These are phyloP conservation scores for Mallotus repandus DNA, from an alignment of 441 rosid genomes.

Conservation along the genomic window DNA sequence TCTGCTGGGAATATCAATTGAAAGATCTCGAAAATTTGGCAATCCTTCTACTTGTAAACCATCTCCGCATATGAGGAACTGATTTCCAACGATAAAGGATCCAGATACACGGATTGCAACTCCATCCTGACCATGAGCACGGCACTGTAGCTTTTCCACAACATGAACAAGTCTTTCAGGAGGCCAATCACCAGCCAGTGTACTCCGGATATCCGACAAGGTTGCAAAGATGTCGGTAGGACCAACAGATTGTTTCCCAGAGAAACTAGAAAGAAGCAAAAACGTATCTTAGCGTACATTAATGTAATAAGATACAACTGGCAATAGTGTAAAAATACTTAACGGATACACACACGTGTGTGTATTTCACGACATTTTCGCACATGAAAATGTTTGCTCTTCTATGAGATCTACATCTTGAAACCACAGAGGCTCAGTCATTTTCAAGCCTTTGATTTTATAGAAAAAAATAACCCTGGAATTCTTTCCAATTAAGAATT, in stretches of 20 bases:
- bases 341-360: no score
- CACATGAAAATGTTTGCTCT: not conserved
- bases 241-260: slow-evolving; percentile 55
- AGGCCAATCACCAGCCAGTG: slow-evolving; percentile 84
- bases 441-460: not conserved
- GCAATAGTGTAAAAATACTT: not conserved
- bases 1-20: slow-evolving; percentile 67
- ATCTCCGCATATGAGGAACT: slow-evolving; percentile 90
- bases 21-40: slow-evolving; percentile 82
- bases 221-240: slow-evolving; percentile 51
- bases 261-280: slow-evolving; percentile 42
- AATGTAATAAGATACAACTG: not conserved
- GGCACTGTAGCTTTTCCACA: slow-evolving; percentile 87
- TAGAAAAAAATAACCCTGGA: no score
- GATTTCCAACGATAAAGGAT: slow-evolving; percentile 80
- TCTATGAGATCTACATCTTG: not conserved
- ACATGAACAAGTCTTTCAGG: slow-evolving; percentile 83
- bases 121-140: slow-evolving; percentile 61
- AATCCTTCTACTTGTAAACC: slow-evolving; percentile 90
- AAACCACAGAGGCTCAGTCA: not conserved
- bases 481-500: not conserved
- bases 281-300: slow-evolving; percentile 13
- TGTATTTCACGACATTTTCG: not conserved
- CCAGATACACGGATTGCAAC: slow-evolving; percentile 80
- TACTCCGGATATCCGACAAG: slow-evolving; percentile 65